Evolutionary conservation across 2,329 filamentous ascomycete species (phyloP).

Genomic region (Chrysosporium keratinophilum): DNA sequence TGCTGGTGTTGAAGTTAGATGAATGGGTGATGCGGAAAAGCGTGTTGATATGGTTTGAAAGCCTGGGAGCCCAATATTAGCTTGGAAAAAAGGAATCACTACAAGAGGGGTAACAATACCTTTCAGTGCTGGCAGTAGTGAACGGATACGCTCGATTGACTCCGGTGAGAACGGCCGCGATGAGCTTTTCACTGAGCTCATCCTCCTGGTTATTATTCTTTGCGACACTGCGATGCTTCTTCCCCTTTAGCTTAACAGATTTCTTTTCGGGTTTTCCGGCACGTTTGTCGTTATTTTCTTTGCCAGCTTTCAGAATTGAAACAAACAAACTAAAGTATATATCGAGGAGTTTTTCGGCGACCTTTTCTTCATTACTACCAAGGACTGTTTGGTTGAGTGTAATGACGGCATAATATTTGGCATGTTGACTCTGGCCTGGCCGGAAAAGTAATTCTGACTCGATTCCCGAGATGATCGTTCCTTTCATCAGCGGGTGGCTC

Average conservation of each 20-base stretch:
- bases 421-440: slow-evolving; percentile 74
- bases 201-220: slow-evolving; percentile 42
- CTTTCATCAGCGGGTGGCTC: slow-evolving; percentile 87
- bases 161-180: slow-evolving; percentile 81
- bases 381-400: slow-evolving; percentile 95
- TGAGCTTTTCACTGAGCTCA: slow-evolving; percentile 79
- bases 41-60: slow-evolving; percentile 84
- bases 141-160: slow-evolving; percentile 96
- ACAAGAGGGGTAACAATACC: slow-evolving; percentile 40
- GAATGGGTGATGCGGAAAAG: slow-evolving; percentile 95
- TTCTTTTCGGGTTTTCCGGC: slow-evolving; percentile 14
- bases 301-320: slow-evolving; percentile 58
- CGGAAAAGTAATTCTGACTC: slow-evolving; percentile 82
- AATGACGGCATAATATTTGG: slow-evolving; percentile 92
- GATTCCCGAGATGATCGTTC: slow-evolving; percentile 69
- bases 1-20: slow-evolving; percentile 96
- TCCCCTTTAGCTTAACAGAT: slow-evolving; percentile 40
- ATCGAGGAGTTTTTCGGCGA: slow-evolving; percentile 69
- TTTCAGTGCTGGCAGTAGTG: slow-evolving; percentile 65
- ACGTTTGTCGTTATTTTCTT: slow-evolving; percentile 22
- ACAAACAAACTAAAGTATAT: slow-evolving; percentile 92
- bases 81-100: slow-evolving; percentile 5
- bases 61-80: slow-evolving; percentile 37
- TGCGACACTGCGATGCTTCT: slow-evolving; percentile 21
- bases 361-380: slow-evolving; percentile 67